These are phyloP conservation scores for Pythium grandisporangium DNA, from an alignment of 352 stramenopile species.

Conservation along the genomic window DNA sequence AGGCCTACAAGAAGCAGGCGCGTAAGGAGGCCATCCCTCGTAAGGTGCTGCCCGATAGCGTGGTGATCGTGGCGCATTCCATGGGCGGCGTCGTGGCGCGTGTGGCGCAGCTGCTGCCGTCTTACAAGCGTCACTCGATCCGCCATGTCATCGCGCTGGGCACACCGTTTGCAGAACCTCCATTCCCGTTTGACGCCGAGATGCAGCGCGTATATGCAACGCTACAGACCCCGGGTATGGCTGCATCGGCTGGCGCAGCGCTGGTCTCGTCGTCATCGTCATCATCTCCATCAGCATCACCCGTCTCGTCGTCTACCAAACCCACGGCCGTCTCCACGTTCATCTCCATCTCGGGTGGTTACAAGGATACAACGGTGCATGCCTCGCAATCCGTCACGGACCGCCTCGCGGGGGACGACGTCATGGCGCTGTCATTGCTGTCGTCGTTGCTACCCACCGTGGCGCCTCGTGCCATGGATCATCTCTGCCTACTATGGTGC, in stretches of 20 bases:
- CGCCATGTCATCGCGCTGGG: slow-evolving; percentile 68
- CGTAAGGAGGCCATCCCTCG: slow-evolving; percentile 7
- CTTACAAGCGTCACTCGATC: slow-evolving; percentile 68
- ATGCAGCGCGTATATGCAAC: slow-evolving; percentile 50
- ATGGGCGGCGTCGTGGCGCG: slow-evolving; percentile 77
- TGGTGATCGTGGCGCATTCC: slow-evolving; percentile 77
- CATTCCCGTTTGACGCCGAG: slow-evolving; percentile 59
- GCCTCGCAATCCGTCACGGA: slow-evolving; percentile 29
- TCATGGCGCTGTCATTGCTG: slow-evolving; percentile 35
- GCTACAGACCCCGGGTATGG: too few relatives aligned
- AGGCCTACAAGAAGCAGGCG: slow-evolving; percentile 49
- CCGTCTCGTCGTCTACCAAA: not conserved
- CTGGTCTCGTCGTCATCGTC: not conserved
- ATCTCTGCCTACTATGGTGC: slow-evolving; percentile 81
- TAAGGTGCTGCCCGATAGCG: slow-evolving; percentile 25
- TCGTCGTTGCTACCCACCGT: slow-evolving; percentile 58
- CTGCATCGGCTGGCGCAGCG: not conserved
- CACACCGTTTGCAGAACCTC: slow-evolving; percentile 39
- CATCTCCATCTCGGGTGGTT: slow-evolving; percentile 68
- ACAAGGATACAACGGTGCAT: slow-evolving; percentile 76
- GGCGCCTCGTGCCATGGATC: slow-evolving; percentile 55
- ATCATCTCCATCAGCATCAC: slow-evolving; percentile 2
- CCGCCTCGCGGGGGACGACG: slow-evolving; percentile 14
- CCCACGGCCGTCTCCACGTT: slow-evolving; percentile 31
- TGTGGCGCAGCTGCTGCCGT: slow-evolving; percentile 52